Conservation (phyloP, 257 asterid genomes). For the Gentiana straminea region DNA sequence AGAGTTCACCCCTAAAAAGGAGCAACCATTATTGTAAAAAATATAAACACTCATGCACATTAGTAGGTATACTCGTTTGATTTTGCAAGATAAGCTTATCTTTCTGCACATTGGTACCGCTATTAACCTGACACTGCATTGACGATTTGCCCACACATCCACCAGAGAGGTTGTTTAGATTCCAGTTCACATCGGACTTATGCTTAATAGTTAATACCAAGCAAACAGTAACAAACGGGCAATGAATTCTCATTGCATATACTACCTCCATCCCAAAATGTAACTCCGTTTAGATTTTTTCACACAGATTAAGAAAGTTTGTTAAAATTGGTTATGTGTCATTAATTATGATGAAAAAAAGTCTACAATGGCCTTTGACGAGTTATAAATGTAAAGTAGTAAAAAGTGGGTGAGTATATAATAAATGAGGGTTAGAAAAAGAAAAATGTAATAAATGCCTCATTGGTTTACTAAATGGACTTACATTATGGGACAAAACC, state of each 20-base stretch:
- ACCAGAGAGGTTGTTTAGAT: slow-evolving; percentile 23
- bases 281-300: no score
- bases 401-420: no score
- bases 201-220: slow-evolving; percentile 12
- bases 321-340: no score
- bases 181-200: slow-evolving; percentile 19
- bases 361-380: no score
- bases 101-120: background rate
- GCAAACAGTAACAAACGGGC: slow-evolving; percentile 31
- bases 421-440: no score
- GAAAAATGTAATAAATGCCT: no score
- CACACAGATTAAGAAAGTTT: no score
- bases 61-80: slow-evolving; percentile 12
- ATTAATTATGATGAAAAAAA: no score
- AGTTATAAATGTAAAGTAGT: no score
- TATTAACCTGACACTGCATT: slow-evolving; percentile 16
- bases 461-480: no score
- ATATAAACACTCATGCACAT: slow-evolving; percentile 36
- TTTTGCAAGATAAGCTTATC: slow-evolving; percentile 14
- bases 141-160: slow-evolving; percentile 26
- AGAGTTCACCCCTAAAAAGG: slow-evolving; percentile 7
- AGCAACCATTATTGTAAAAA: slow-evolving; percentile 12
- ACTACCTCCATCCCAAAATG: no score
- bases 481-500: no score
- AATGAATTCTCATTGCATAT: background rate